Evolutionary conservation across 176 grass and related monocot genomes (phyloP), one percentile per base, ranked within the genome.

Genomic region (Themeda triandra): DNA sequence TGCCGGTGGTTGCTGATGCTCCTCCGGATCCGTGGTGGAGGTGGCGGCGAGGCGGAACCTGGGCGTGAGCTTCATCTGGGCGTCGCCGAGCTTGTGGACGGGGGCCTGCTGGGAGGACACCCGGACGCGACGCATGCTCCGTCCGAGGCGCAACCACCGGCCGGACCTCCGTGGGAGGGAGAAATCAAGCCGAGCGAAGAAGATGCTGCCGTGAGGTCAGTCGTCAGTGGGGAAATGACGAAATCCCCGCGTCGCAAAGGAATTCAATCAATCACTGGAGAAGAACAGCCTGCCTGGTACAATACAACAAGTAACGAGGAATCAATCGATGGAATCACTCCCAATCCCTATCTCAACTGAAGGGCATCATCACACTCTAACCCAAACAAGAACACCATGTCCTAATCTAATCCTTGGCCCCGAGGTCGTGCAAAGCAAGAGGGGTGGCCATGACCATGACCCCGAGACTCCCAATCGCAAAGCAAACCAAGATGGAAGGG

Each of bases 51-150:
- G 80, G 70, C 90, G 77, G 79, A 96, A 99, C 39, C 92, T 99
- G 69, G 93, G 89, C 0, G 89, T 82, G 13, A 99, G 73, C 53
- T 92, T 91, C 93, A 99, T 94, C 78, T 96, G 90, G 1, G 84
- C 65, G 85, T 96, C 93, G 6, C 96, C 96, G 13, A 99, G 96
- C 87, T 92, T 99, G 49, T 94, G 96, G 9, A 96, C 90, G 0
- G 93, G 89, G 60, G 91, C 78, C 39, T 94, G 96, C 30, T 93
- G 91, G 33, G 93, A 96, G 8, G 91, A 99, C 51, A 96, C 83
- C 77, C 90, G 91, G 69, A 99, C 96, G 12, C 93, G 89, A 19
- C 91, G 91, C 96, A 99, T 99, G 70, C 73, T 82, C 73, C 17
- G 28, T 44, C 11, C 11, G 41, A 14, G 24, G 10, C 11, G 27